Evolutionary conservation across 768 basidiomycete genomes (phyloP).

Genomic region (Rickenella mellea): DNA sequence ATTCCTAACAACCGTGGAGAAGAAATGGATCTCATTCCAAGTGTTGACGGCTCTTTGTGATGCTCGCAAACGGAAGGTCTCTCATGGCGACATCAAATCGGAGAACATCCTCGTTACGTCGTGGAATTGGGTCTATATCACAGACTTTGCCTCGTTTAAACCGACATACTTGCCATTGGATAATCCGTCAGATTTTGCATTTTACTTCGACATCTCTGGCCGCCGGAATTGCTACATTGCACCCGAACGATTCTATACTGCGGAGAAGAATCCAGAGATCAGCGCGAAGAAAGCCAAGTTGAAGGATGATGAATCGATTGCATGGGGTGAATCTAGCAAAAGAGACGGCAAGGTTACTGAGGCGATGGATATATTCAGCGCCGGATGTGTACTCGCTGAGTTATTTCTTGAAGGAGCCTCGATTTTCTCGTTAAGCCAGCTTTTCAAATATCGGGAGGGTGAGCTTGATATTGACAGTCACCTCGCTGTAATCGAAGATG

Average conservation of each 20-base stretch:
- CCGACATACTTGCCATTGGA: constrained; percentile 92
- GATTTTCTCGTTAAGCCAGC: constrained; percentile 86
- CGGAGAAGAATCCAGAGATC: constrained; percentile 56
- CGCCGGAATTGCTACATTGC: constrained; percentile 93
- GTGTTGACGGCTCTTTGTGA: constrained; percentile 78
- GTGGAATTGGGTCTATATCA: constrained; percentile 91
- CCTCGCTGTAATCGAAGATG: constrained; percentile 69
- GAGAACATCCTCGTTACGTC: constrained; percentile 95
- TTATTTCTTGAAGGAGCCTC: constrained; percentile 91
- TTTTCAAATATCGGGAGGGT: constrained; percentile 89
- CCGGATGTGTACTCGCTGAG: constrained; percentile 92
- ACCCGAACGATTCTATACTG: constrained; percentile 88
- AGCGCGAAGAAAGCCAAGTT: constrained; percentile 56
- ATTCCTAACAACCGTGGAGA: constrained; percentile 84
- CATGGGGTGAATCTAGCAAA: no score
- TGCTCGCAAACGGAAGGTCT: constrained; percentile 74
- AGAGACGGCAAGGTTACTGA: constrained; percentile 82
- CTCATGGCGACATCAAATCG: constrained; percentile 97
- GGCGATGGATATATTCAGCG: constrained; percentile 95
- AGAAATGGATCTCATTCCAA: constrained; percentile 97
- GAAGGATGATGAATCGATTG: constrained; percentile 48
- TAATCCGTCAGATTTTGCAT: constrained; percentile 95
- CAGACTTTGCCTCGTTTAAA: constrained; percentile 90
- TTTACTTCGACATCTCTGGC: constrained; percentile 94
- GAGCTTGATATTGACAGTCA: constrained; percentile 69